A percentile compares a stretch with the other conserved stretches of the same genome.
Conservation (phyloP, 768 basidiomycete species). For the Paxillus ammoniavirescens region DNA sequence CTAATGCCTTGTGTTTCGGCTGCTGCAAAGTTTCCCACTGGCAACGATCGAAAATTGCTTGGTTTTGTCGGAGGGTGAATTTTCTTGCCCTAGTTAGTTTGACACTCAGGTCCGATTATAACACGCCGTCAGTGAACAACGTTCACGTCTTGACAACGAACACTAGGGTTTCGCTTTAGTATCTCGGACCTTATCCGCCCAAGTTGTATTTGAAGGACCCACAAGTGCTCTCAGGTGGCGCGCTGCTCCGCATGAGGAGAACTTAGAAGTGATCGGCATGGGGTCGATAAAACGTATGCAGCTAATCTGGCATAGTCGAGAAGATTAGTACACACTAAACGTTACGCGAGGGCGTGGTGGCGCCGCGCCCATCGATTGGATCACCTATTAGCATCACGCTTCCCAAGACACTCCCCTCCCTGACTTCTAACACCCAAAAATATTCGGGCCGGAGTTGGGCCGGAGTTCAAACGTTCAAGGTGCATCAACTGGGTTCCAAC, state of each 20-base stretch:
- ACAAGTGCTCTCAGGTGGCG: neutral
- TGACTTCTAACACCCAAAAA: too few relatives aligned
- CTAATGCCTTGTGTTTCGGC: too few relatives aligned
- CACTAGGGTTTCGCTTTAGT: too few relatives aligned
- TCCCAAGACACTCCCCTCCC: too few relatives aligned
- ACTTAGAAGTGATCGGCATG: neutral
- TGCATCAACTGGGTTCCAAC: conserved; percentile 80
- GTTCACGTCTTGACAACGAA: too few relatives aligned
- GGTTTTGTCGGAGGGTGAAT: neutral
- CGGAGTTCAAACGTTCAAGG: conserved; percentile 17
- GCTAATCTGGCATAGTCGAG: too few relatives aligned
- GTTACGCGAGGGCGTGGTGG: neutral
- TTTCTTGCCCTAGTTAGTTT: neutral
- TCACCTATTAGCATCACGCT: too few relatives aligned
- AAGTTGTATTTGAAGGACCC: neutral
- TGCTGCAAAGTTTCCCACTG: too few relatives aligned
- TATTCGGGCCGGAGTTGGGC: too few relatives aligned
- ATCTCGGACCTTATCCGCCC: too few relatives aligned
- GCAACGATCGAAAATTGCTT: too few relatives aligned
- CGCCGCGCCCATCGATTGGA: neutral
- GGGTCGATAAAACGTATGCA: neutral
- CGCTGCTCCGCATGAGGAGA: neutral
- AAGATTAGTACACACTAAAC: neutral
- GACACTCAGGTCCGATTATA: neutral
- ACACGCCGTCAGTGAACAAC: neutral